Evolutionary conservation across 441 rosid species (phyloP).

Genomic region (Cnidoscolus chayamansa): DNA sequence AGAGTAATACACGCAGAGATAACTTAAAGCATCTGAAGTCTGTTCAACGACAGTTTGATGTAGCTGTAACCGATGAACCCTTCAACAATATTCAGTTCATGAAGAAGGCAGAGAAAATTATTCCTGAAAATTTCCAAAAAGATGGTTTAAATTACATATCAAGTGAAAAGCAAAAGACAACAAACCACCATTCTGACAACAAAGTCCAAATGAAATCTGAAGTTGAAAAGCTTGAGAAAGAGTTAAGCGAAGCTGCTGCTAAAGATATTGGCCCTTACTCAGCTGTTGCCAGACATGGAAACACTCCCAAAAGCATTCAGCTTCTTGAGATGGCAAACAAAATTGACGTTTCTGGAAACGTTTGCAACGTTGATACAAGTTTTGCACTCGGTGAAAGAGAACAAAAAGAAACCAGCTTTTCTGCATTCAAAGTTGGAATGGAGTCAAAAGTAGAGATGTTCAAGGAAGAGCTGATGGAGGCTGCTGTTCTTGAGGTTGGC

Average conservation of each 20-base stretch:
- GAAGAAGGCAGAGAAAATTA: conserved; percentile 28
- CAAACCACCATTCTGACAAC: conserved; percentile 27
- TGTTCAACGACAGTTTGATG: conserved; percentile 51
- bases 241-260: conserved; percentile 57
- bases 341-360: conserved; percentile 24
- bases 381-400: conserved; percentile 24
- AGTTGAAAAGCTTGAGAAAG: conserved; percentile 55
- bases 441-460: conserved; percentile 50
- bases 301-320: conserved; percentile 54
- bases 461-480: conserved; percentile 83
- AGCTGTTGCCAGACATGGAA: conserved; percentile 52
- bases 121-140: conserved; percentile 26
- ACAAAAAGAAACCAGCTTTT: conserved; percentile 30
- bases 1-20: conserved; percentile 36
- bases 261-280: conserved; percentile 61
- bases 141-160: conserved; percentile 10
- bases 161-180: conserved; percentile 31
- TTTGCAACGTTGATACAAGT: conserved; percentile 5
- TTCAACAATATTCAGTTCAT: conserved; percentile 22
- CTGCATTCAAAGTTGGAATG: conserved; percentile 35
- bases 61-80: conserved; percentile 31
- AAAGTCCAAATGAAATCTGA: conserved; percentile 40
- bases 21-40: conserved; percentile 59
- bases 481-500: conserved; percentile 80
- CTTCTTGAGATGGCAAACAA: conserved; percentile 27